Conservation (phyloP, 164 flowering plant species). For the Amborella trichopoda region DNA sequence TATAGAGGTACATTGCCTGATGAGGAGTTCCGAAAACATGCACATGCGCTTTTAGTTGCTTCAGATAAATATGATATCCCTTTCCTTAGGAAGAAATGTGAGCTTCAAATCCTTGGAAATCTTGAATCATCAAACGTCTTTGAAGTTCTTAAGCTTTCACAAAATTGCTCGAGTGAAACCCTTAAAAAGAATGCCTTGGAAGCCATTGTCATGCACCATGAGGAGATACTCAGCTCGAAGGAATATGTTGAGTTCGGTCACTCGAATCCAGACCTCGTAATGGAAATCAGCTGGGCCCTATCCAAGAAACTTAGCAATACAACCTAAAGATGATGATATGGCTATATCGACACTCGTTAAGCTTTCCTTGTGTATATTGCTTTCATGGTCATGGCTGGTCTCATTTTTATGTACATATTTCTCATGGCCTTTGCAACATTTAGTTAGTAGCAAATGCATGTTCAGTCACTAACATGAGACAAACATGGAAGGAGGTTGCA, state of each 20-base stretch:
- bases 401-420: too few species aligned
- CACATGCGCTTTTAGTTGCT: slow-evolving; percentile 40
- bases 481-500: too few species aligned
- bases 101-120: slow-evolving; percentile 31
- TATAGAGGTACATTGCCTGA: slow-evolving; percentile 43
- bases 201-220: slow-evolving; percentile 47
- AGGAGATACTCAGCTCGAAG: slow-evolving; percentile 44
- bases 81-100: slow-evolving; percentile 50
- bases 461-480: too few species aligned
- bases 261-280: slow-evolving; percentile 55
- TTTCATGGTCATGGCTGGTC: too few species aligned
- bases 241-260: slow-evolving; percentile 48
- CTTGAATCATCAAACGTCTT: slow-evolving; percentile 46
- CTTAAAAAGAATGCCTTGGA: slow-evolving; percentile 52
- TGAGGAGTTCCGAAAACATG: slow-evolving; percentile 42
- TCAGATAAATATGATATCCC: slow-evolving; percentile 73
- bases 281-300: slow-evolving; percentile 62
- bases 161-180: slow-evolving; percentile 30
- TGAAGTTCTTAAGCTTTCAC: slow-evolving; percentile 54
- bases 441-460: too few species aligned
- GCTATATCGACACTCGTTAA: too few species aligned
- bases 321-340: too few species aligned
- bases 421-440: too few species aligned
- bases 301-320: slow-evolving; percentile 36
- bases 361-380: too few species aligned